phyloP scores from a whole-genome alignment of 73 alveolate species.

The Tetrahymena thermophila region DNA sequence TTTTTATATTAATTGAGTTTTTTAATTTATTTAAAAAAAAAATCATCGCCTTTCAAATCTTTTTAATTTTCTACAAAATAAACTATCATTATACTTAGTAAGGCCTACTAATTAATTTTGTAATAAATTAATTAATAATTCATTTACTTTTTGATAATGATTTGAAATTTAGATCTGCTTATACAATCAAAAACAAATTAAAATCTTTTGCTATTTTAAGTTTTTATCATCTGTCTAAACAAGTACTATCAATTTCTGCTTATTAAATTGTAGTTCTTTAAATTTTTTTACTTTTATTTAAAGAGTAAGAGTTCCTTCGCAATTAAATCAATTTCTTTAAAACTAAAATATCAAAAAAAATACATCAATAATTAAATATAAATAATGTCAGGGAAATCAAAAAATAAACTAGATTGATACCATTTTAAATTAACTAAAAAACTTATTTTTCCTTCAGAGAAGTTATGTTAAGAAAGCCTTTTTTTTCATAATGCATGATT shows the following conservation, averaged over 20 bases:
- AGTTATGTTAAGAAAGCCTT: too few species aligned
- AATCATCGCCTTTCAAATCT: background rate
- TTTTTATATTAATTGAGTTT: background rate
- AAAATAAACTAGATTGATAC: background rate
- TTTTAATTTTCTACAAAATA: background rate
- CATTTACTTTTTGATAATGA: too few species aligned
- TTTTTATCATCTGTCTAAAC: background rate
- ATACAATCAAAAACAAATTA: background rate
- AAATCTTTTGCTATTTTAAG: too few species aligned
- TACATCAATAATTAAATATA: too few species aligned
- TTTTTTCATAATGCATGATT: background rate
- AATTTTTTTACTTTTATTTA: too few species aligned
- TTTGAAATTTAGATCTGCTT: background rate
- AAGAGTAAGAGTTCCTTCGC: background rate
- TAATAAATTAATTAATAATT: too few species aligned
- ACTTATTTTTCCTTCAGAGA: background rate
- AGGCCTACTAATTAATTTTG: background rate
- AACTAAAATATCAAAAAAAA: too few species aligned
- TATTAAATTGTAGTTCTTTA: background rate
- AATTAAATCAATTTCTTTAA: too few species aligned
- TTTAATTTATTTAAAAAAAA: too few species aligned
- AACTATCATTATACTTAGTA: background rate
- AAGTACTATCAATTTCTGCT: background rate
- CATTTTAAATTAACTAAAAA: background rate
- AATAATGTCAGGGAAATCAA: background rate